Evolutionary conservation across 192 early-diverging fungal genomes (phyloP).

Genomic region (Kappamyces sp.): DNA sequence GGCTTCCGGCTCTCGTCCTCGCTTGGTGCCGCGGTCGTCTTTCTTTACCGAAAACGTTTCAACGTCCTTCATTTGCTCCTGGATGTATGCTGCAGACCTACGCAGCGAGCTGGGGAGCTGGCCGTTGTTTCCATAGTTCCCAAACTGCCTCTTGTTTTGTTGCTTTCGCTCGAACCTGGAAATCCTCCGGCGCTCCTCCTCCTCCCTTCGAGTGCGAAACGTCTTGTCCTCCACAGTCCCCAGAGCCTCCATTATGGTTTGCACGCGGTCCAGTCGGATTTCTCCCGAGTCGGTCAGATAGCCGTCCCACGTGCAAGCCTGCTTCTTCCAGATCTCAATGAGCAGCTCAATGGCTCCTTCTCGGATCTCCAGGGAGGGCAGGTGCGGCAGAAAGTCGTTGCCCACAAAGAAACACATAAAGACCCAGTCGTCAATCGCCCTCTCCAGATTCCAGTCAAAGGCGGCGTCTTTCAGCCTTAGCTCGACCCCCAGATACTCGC

Average conservation of each 20-base stretch:
- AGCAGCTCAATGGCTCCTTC: constrained; percentile 72
- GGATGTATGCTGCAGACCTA: not conserved
- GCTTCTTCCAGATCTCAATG: constrained; percentile 54
- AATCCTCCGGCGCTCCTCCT: constrained; percentile 39
- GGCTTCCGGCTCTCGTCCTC: constrained; percentile 11
- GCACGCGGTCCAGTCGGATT: constrained; percentile 38
- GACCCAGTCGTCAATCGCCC: constrained; percentile 94
- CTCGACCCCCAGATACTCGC: constrained; percentile 92
- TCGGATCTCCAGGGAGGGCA: constrained; percentile 89
- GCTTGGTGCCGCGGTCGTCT: constrained; percentile 16
- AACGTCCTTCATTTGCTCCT: not conserved
- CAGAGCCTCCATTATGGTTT: constrained; percentile 43
- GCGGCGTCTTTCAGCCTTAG: constrained; percentile 53
- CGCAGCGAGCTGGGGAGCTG: not conserved
- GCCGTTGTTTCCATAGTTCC: constrained; percentile 2
- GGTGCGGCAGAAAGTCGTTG: constrained; percentile 94
- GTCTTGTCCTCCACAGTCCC: constrained; percentile 45
- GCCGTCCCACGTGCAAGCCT: constrained; percentile 52
- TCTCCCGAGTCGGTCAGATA: constrained; percentile 88
- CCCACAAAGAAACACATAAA: constrained; percentile 92
- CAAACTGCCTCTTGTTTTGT: constrained; percentile 4
- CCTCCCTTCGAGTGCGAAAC: constrained; percentile 38
- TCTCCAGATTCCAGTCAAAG: constrained; percentile 73
- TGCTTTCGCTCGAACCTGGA: constrained; percentile 22
- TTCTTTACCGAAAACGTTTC: constrained; percentile 11